These are phyloP conservation scores for Mucor irregularis DNA, from an alignment of 371 early-diverging fungal species.

Conservation along the genomic window DNA sequence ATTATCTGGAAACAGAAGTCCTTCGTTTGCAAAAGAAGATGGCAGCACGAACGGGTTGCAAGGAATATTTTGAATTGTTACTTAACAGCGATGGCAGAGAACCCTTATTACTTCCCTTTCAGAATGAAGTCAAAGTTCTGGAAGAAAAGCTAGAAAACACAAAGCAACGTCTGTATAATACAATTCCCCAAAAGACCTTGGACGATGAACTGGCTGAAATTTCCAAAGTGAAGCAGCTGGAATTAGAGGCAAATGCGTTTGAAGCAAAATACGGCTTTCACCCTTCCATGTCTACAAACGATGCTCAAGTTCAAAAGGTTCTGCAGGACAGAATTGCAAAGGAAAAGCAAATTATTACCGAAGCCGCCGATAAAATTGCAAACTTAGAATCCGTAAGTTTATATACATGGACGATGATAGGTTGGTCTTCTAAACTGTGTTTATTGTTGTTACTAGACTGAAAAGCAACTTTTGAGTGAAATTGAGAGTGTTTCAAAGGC, in stretches of 20 bases:
- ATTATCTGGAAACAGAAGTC: slow-evolving; percentile 21
- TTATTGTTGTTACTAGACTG: slow-evolving; percentile 30
- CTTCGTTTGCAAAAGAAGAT: slow-evolving; percentile 20
- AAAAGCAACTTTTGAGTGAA: slow-evolving; percentile 68
- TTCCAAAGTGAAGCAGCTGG: slow-evolving; percentile 5
- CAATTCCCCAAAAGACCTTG: slow-evolving; percentile 3
- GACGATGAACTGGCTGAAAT: slow-evolving; percentile 7
- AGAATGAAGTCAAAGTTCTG: slow-evolving; percentile 13
- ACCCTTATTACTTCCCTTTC: slow-evolving; percentile 8
- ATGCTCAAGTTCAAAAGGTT: slow-evolving; percentile 10
- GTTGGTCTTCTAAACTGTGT: background rate
- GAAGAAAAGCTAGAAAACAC: slow-evolving; percentile 9
- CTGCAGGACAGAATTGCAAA: slow-evolving; percentile 33
- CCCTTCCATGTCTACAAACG: slow-evolving; percentile 9
- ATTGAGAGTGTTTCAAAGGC: slow-evolving; percentile 82
- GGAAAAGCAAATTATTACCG: slow-evolving; percentile 12
- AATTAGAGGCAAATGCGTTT: slow-evolving; percentile 16
- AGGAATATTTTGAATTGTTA: slow-evolving; percentile 17
- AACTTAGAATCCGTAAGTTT: slow-evolving; percentile 14
- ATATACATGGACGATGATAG: slow-evolving; percentile 1
- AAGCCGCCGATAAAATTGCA: slow-evolving; percentile 11
- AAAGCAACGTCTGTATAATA: background rate
- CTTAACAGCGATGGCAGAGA: slow-evolving; percentile 14
- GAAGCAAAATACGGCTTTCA: slow-evolving; percentile 22
- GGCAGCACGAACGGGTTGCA: slow-evolving; percentile 15